Base-by-base conservation (phyloP, 768 basidiomycete species). In the Rhodosporidiobolus sp. region DNA sequence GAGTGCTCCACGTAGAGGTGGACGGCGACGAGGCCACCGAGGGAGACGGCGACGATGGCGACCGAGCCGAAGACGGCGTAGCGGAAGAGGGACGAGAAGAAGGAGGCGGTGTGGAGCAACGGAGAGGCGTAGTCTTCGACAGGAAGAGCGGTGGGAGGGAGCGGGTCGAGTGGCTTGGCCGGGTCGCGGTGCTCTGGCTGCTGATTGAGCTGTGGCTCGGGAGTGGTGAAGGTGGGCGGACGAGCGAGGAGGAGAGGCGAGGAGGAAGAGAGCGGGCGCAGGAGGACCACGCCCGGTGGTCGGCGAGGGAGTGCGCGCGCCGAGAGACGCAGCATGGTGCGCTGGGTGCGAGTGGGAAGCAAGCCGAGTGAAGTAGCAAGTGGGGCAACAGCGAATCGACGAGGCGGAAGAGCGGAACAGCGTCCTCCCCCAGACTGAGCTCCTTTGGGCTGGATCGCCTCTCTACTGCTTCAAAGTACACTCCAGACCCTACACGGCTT, bases 1-100 rank as follows among this genome's bases (percentile, higher is more conserved):
- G 66, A 59, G 28, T 75, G 66, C 56, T 77, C 76, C 59, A 77
- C 65, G 68, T 69, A 77, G 50, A 70, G 54, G 57, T 77, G 72
- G 9, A 65, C 50, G 28, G 54, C 73, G 11, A 64, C 56, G 62
- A 72, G 35, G 2, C 48, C 49, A 1, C 32, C 12, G 45, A 70
- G 17, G 6, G 59, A 50, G 24, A 65, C 4, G 24, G 49, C 8
- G 57, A 75, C 76, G 62, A 75, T 46, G 28, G 32, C 58, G 53
- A 75, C 73, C 9, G 71, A 73, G 9, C 43, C 58, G 52, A 62
- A 77, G 45, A 75, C 74, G 38, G 76, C 56, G 59, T 72, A 74
- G 30, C 76, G 73, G 69, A 77, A 77, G 38, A 70, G 28, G 7
- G 11, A 20, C 24, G 46, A 58, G 57, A 72, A 66, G 61, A 66